Conservation (phyloP, 345 rosid genomes). For the Brassica rapa region DNA sequence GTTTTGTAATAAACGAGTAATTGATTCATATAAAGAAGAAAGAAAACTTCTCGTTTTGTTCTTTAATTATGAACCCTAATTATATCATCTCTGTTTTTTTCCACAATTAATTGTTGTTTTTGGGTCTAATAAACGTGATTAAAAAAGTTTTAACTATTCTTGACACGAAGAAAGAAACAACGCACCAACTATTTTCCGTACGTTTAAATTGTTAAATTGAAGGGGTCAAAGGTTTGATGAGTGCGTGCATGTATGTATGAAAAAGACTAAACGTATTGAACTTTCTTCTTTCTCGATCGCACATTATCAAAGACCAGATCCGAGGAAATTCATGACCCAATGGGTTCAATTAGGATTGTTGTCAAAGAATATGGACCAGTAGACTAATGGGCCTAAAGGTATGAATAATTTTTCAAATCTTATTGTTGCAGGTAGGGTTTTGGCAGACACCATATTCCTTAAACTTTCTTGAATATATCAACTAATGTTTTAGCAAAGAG, state of each 20-base stretch:
- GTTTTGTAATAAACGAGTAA: not conserved
- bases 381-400: not conserved
- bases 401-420: not conserved
- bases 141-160: not conserved
- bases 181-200: not conserved
- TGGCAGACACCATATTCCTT: not conserved
- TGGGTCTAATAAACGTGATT: not conserved
- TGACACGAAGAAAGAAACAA: conserved; percentile 15
- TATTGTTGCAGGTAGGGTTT: not conserved
- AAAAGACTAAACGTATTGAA: not conserved
- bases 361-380: not conserved
- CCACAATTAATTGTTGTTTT: not conserved
- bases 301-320: not conserved
- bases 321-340: not conserved
- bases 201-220: not conserved
- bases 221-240: not conserved
- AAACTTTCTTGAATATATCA: not conserved
- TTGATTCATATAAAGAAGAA: not conserved
- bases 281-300: not conserved
- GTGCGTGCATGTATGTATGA: not conserved
- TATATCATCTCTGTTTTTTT: not conserved
- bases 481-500: not conserved
- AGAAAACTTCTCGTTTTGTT: not conserved
- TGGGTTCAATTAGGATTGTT: not conserved
- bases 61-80: not conserved